Conservation (phyloP, 2,329 filamentous ascomycete genomes). For the Fusarium mangiferae region DNA sequence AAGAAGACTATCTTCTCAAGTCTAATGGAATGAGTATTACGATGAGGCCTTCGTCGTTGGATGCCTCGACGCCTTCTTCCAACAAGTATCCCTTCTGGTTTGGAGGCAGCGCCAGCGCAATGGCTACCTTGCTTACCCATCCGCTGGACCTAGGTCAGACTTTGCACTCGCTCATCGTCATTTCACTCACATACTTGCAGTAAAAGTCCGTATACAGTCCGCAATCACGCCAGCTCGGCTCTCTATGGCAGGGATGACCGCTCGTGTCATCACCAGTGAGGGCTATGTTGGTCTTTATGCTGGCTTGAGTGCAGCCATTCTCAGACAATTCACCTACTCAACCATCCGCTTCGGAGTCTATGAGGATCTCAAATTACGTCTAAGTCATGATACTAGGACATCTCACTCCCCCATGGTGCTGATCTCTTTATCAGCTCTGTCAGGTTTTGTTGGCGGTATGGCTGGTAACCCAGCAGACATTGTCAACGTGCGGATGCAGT, state of each 20-base stretch:
- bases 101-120: not conserved
- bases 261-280: not conserved
- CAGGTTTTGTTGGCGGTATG: not conserved
- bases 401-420: not conserved
- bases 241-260: not conserved
- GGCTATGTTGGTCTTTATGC: not conserved
- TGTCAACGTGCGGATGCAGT: slow-evolving; percentile 5
- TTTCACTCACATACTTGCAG: not conserved
- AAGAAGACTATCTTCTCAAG: too few species aligned
- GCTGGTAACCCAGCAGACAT: not conserved
- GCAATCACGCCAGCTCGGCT: not conserved
- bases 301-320: not conserved
- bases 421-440: not conserved
- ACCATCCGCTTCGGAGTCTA: slow-evolving; percentile 2
- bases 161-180: not conserved
- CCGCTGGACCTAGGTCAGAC: not conserved
- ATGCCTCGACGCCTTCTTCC: not conserved
- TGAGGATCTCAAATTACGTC: not conserved
- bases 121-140: not conserved
- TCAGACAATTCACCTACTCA: slow-evolving; percentile 4
- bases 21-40: too few species aligned
- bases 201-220: not conserved
- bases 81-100: not conserved
- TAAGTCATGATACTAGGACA: not conserved
- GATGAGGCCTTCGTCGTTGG: not conserved